Conservation (phyloP, 164 flowering plant genomes). For the Kalanchoe fedtschenkoi region DNA sequence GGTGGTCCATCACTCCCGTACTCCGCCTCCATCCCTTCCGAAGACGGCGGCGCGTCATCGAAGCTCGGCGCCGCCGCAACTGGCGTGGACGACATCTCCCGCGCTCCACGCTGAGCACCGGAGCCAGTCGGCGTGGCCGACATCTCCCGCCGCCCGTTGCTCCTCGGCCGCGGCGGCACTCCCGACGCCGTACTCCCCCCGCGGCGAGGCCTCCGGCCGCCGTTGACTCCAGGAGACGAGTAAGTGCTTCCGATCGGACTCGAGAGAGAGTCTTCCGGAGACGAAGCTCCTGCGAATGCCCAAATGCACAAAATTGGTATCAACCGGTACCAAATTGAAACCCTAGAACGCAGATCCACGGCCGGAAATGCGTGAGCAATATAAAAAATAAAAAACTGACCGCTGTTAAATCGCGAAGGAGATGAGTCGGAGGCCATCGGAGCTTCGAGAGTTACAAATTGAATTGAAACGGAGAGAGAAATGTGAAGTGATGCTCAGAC, state of each 20-base stretch:
- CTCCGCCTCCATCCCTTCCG: constrained; percentile 48
- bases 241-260: constrained; percentile 64
- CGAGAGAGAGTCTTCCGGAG: constrained; percentile 56
- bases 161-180: too few relatives aligned
- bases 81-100: constrained; percentile 13
- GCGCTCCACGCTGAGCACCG: not conserved
- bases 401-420: constrained; percentile 24
- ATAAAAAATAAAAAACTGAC: constrained; percentile 18
- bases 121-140: constrained; percentile 13
- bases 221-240: constrained; percentile 49
- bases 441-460: not conserved
- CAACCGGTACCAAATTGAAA: not conserved
- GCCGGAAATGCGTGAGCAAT: not conserved
- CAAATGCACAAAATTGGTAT: not conserved
- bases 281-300: constrained; percentile 46
- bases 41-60: constrained; percentile 48
- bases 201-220: constrained; percentile 15
- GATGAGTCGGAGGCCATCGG: constrained; percentile 65
- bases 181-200: constrained; percentile 21
- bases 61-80: constrained; percentile 40
- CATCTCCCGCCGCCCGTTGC: constrained; percentile 18
- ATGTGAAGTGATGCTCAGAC: too few relatives aligned
- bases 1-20: constrained; percentile 56
- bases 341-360: not conserved
- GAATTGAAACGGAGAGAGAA: not conserved